Evolutionary conservation across 345 rosid genomes (phyloP), one percentile per base, ranked within the genome.

Genomic region (Hibiscus trionum): DNA sequence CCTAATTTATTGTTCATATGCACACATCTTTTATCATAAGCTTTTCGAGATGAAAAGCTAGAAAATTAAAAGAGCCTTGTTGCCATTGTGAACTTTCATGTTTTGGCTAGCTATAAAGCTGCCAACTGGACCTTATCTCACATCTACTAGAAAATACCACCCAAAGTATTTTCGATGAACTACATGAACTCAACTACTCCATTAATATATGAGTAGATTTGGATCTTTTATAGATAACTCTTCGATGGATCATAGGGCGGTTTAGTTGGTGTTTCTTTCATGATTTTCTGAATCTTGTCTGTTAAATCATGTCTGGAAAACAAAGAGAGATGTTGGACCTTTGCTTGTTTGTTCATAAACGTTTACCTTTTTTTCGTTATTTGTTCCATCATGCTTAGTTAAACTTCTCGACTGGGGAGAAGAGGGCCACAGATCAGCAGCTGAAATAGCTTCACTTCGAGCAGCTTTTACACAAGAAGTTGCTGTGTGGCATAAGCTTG

Each of bases 321-420:
- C 26, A 27, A 31, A 11, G 29, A 58, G 61, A 27, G 62, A 59
- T 59, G 35, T 59, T 59, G 62, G 16, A 77, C 12, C 10, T 72
- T 47, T 10, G 39, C 69, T 71, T 33, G 37, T 61, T 31, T 33
- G 26, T 10, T 63, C 26, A 7, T 42, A 62, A 39, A 64, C 19
- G 2, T 66, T 24, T 66, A 49, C 53, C 50, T 12, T 5, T 58
- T 11, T 67, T 56, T 26, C 61, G 24, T 50, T 49, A 10, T 70
- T 64, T n/a, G 15, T 69, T 82, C 59, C 69, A 49, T 80, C 21
- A 56, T 60, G 72, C 75, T 74, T 79, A 95, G 97, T 92, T 82
- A 95, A 95, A 79, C 89, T 95, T 81, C 91, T 95, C 75, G 99
- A 95, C 76, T 92, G 97, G 96, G 99, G 99, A 73, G 97, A 95